Conservation (phyloP, 1,284 basidiomycete genomes). For the Pseudozyma thailandica region DNA sequence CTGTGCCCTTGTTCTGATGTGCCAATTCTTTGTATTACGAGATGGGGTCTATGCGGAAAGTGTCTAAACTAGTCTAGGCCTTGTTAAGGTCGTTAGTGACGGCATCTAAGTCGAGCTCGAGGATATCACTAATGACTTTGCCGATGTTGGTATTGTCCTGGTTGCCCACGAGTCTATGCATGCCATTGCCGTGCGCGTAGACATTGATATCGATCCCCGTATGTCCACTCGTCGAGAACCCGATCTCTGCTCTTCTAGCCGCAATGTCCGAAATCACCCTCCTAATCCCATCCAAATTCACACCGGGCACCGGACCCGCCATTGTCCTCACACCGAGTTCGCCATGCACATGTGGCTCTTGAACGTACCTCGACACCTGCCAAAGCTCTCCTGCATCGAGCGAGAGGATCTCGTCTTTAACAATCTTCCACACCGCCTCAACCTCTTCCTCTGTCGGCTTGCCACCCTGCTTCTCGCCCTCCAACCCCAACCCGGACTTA, state of each 20-base stretch:
- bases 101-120: conserved; percentile 55
- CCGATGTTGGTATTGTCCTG: conserved; percentile 69
- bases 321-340: too few species aligned
- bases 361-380: not conserved
- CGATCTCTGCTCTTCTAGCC: conserved; percentile 67
- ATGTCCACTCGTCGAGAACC: conserved; percentile 69
- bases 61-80: not conserved
- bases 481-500: conserved; percentile 30
- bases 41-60: not conserved
- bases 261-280: conserved; percentile 47
- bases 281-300: conserved; percentile 41
- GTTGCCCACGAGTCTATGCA: conserved; percentile 63
- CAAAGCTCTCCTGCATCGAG: not conserved
- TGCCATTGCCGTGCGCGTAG: conserved; percentile 64
- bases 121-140: conserved; percentile 47
- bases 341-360: not conserved
- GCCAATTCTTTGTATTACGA: not conserved
- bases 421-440: conserved; percentile 45
- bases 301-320: conserved; percentile 31
- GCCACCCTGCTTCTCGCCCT: conserved; percentile 23
- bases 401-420: conserved; percentile 33
- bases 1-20: not conserved
- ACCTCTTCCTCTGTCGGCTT: conserved; percentile 57
- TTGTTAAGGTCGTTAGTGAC: conserved; percentile 48
- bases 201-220: conserved; percentile 70